phyloP scores from a whole-genome alignment of 495 filamentous ascomycete genomes.

The Daldinia decipiens region DNA sequence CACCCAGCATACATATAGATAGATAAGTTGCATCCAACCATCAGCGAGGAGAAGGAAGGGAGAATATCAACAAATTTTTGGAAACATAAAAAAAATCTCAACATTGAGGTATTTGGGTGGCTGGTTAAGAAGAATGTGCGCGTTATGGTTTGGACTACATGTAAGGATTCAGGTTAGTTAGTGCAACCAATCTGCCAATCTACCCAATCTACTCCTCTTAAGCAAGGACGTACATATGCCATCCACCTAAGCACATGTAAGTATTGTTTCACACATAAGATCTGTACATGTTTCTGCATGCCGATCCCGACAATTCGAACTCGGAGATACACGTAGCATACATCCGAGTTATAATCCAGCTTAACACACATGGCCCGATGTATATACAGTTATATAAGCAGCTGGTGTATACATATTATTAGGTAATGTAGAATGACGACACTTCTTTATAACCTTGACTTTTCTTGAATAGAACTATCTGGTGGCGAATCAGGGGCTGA shows the following conservation, averaged over 20 bases:
- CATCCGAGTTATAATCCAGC: background rate
- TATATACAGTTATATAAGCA: background rate
- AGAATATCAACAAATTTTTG: background rate
- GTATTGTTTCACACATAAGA: slow-evolving; percentile 8
- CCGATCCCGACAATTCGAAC: background rate
- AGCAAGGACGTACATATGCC: background rate
- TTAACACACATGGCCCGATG: background rate
- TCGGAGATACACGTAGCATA: background rate
- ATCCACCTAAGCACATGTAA: slow-evolving; percentile 8
- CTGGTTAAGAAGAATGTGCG: background rate
- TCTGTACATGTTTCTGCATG: slow-evolving; percentile 3
- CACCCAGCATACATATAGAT: slow-evolving; percentile 1
- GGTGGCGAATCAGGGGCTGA: slow-evolving; percentile 22
- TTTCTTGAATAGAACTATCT: slow-evolving; percentile 20
- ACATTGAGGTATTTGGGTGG: background rate
- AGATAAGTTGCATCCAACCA: background rate
- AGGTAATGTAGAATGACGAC: slow-evolving; percentile 29
- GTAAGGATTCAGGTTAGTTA: background rate
- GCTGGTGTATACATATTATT: background rate
- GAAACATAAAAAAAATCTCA: background rate
- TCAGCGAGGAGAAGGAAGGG: background rate
- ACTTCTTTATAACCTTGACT: slow-evolving; percentile 8
- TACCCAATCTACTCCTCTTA: slow-evolving; percentile 1
- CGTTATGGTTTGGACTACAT: background rate
- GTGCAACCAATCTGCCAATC: background rate